Evolutionary conservation across 176 grass and related monocot species (phyloP).

Genomic region (Triticum turgidum): DNA sequence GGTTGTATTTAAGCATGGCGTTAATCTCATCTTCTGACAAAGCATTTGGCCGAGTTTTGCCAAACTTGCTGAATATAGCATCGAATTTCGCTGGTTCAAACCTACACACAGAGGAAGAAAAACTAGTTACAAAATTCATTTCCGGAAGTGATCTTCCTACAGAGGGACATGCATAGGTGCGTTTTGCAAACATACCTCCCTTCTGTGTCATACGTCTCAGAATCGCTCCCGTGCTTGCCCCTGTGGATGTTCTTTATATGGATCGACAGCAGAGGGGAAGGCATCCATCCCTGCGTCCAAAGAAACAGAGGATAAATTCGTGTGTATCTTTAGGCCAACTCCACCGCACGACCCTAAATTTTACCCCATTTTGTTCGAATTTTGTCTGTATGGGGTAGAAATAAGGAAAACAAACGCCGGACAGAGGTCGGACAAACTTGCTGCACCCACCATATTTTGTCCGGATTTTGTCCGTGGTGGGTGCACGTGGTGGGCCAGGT

Average conservation of each 20-base stretch:
- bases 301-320: neutral
- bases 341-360: too few relatives aligned
- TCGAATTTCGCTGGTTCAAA: conserved; percentile 74
- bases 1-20: conserved; percentile 56
- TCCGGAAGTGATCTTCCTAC: neutral
- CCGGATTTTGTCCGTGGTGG: too few relatives aligned
- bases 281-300: conserved; percentile 48
- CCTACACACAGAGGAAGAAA: conserved; percentile 5
- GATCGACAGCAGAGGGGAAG: conserved; percentile 57
- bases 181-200: conserved; percentile 45
- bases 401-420: too few relatives aligned
- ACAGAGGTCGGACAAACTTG: too few relatives aligned
- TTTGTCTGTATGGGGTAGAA: too few relatives aligned
- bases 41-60: conserved; percentile 43
- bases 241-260: conserved; percentile 67
- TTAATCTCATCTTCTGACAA: conserved; percentile 41
- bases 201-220: conserved; percentile 68
- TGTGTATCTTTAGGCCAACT: neutral
- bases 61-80: conserved; percentile 73
- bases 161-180: neutral
- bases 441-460: too few relatives aligned
- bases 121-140: neutral
- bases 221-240: conserved; percentile 67
- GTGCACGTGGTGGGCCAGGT: too few relatives aligned
- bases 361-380: too few relatives aligned